Evolutionary conservation across 257 asterid genomes (phyloP).

Genomic region (Solanum dulcamara): DNA sequence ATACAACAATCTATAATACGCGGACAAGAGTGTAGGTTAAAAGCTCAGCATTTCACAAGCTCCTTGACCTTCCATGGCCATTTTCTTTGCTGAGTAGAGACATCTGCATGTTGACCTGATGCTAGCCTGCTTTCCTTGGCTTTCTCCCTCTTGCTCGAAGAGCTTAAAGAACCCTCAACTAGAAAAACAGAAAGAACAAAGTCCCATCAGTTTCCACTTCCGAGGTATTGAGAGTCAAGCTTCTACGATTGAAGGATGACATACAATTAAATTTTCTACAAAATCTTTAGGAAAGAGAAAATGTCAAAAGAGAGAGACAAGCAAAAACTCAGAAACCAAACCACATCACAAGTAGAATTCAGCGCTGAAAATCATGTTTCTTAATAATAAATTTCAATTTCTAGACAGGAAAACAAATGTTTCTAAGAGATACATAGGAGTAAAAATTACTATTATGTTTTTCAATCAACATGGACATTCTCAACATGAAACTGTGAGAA

Average conservation of each 20-base stretch:
- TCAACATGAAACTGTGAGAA: background rate
- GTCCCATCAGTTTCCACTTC: background rate
- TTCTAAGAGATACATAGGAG: background rate
- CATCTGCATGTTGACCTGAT: background rate
- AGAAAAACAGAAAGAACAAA: background rate
- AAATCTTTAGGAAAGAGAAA: background rate
- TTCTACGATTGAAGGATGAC: background rate
- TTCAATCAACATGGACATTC: background rate
- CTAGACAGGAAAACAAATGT: background rate
- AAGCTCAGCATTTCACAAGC: background rate
- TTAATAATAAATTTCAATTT: background rate
- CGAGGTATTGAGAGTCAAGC: background rate
- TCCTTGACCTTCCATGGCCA: background rate
- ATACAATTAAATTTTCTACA: background rate
- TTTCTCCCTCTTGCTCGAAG: background rate
- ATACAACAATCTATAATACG: background rate
- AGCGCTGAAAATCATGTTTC: background rate
- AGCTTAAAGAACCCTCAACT: slow-evolving; percentile 9
- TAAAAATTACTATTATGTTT: background rate
- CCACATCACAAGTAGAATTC: background rate
- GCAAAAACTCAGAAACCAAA: background rate
- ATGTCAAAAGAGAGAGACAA: background rate
- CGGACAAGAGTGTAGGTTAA: background rate
- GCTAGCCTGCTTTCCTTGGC: background rate
- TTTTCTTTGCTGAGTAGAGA: background rate